phyloP scores from a whole-genome alignment of 2,329 filamentous ascomycete species.

The Neopestalotiopsis clavispora region DNA sequence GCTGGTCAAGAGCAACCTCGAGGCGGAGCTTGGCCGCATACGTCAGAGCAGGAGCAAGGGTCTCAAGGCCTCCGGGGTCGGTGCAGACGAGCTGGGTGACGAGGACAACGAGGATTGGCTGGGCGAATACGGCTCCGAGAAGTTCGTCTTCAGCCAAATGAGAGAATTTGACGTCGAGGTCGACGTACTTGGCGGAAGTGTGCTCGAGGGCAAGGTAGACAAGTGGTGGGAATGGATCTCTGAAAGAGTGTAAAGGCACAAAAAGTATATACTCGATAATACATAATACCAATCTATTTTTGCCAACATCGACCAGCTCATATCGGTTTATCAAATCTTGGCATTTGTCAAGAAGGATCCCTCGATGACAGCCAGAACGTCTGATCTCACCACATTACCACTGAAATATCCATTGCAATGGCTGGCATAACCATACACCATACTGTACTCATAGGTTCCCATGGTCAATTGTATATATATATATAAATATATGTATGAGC shows the following conservation, averaged over 20 bases:
- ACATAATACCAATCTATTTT: not conserved
- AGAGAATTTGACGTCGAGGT: conserved; percentile 82
- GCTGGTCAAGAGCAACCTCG: conserved; percentile 75
- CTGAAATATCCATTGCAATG: no score
- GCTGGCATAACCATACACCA: no score
- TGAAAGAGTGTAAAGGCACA: conserved; percentile 64
- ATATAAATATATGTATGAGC: no score
- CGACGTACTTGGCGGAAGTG: conserved; percentile 77
- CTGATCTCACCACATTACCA: no score
- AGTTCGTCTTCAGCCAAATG: conserved; percentile 82
- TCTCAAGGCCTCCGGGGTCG: conserved; percentile 80
- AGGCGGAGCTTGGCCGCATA: conserved; percentile 81
- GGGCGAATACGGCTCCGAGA: conserved; percentile 77
- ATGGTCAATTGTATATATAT: no score
- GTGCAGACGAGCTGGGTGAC: conserved; percentile 60
- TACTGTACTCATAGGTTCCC: no score
- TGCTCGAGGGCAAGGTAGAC: conserved; percentile 70
- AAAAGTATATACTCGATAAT: conserved; percentile 4
- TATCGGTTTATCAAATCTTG: no score
- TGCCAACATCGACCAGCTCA: not conserved
- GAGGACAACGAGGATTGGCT: conserved; percentile 85
- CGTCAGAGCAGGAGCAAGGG: conserved; percentile 79
- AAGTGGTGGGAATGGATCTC: conserved; percentile 94
- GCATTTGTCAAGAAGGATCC: no score
- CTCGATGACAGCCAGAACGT: no score